These are phyloP conservation scores for Suillus alpinus DNA, from an alignment of 768 basidiomycete species.

Conservation along the genomic window DNA sequence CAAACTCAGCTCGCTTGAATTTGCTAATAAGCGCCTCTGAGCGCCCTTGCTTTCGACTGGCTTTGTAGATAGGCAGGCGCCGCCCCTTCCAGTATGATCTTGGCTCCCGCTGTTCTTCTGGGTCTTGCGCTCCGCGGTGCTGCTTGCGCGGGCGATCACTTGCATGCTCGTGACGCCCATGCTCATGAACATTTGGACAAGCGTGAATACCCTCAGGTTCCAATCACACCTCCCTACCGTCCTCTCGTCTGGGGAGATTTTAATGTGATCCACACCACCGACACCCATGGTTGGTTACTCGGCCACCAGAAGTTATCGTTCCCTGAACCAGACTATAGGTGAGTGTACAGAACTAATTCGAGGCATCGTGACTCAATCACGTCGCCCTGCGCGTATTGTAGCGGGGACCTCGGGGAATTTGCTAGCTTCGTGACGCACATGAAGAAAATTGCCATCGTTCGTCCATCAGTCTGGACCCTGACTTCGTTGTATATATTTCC, in stretches of 20 bases:
- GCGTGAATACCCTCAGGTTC: conserved; percentile 39
- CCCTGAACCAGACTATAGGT: conserved; percentile 78
- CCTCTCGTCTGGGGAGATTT: conserved; percentile 85
- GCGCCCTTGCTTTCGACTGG: not conserved
- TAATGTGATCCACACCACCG: conserved; percentile 85
- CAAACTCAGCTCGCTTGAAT: not conserved
- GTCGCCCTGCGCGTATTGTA: conserved; percentile 9
- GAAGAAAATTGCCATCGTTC: conserved; percentile 67
- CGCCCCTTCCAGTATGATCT: conserved; percentile 5
- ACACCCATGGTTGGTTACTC: conserved; percentile 78
- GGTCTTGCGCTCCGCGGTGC: conserved; percentile 11
- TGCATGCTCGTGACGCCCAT: conserved; percentile 23
- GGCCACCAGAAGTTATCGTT: conserved; percentile 75
- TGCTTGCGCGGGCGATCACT: conserved; percentile 20
- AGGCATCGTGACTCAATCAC: not conserved
- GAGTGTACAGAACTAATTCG: conserved; percentile 10
- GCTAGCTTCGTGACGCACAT: conserved; percentile 83
- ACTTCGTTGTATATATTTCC: not conserved
- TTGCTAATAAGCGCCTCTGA: not conserved
- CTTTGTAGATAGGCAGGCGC: not conserved
- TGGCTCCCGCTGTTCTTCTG: conserved; percentile 15
- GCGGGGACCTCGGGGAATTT: conserved; percentile 77
- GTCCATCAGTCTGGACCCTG: conserved; percentile 7
- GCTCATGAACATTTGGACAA: conserved; percentile 31
- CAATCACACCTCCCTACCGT: conserved; percentile 56